phyloP scores from a whole-genome alignment of 257 asterid species.

The Petunia secreta region DNA sequence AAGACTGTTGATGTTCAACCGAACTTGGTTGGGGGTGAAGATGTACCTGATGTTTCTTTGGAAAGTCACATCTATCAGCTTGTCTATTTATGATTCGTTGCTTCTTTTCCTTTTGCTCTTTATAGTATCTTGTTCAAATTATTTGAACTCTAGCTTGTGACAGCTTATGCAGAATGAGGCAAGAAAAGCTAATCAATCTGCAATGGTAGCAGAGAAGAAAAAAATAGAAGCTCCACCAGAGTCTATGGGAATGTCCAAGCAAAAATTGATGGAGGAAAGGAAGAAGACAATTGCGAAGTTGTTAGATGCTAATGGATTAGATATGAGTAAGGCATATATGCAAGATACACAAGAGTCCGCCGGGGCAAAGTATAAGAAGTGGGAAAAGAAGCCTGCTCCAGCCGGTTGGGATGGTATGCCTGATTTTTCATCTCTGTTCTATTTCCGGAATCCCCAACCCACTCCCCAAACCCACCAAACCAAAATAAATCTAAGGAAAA shows the following conservation, averaged over 20 bases:
- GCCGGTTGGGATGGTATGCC: slow-evolving; percentile 93
- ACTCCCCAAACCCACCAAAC: too few species aligned
- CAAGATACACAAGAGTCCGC: slow-evolving; percentile 92
- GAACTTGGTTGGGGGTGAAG: slow-evolving; percentile 35
- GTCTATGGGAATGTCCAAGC: slow-evolving; percentile 91
- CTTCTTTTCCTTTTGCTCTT: slow-evolving; percentile 3
- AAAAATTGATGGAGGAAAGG: slow-evolving; percentile 96
- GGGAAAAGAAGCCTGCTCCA: slow-evolving; percentile 97
- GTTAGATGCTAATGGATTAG: slow-evolving; percentile 90
- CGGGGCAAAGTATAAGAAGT: slow-evolving; percentile 79
- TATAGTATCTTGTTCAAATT: slow-evolving; percentile 6
- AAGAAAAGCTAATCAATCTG: slow-evolving; percentile 89
- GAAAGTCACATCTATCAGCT: neutral
- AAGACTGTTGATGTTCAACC: slow-evolving; percentile 30
- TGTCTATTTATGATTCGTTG: neutral
- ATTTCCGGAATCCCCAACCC: neutral
- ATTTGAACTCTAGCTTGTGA: neutral
- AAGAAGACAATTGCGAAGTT: slow-evolving; percentile 89
- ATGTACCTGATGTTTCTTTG: slow-evolving; percentile 19
- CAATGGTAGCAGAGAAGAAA: slow-evolving; percentile 87
- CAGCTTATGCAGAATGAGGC: slow-evolving; percentile 65
- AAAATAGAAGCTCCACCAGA: slow-evolving; percentile 69
- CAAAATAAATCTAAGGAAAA: neutral
- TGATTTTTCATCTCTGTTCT: slow-evolving; percentile 23
- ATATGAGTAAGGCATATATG: slow-evolving; percentile 90